Percentiles rank a stretch among this genome's conserved stretches.
These are phyloP conservation scores for Marasmius sp. DNA, from an alignment of 1,284 basidiomycete genomes.

Conservation along the genomic window DNA sequence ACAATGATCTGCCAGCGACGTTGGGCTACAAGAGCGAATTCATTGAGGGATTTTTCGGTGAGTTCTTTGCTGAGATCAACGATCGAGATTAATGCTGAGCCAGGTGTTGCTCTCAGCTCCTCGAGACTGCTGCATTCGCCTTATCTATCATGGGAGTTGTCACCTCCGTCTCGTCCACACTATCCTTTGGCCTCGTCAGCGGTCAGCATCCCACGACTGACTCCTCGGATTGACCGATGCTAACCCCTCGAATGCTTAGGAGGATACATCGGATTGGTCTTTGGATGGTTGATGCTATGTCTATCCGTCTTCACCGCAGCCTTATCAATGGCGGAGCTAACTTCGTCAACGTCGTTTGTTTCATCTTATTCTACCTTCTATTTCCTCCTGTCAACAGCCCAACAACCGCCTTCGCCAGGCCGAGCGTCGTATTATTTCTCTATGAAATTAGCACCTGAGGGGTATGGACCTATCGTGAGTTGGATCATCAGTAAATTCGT, in stretches of 20 bases:
- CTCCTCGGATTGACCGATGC: not conserved
- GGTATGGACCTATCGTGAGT: slow-evolving; percentile 60
- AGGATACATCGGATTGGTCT: slow-evolving; percentile 76
- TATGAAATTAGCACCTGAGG: slow-evolving; percentile 63
- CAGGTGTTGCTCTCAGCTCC: slow-evolving; percentile 34
- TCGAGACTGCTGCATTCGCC: slow-evolving; percentile 68
- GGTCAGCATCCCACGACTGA: slow-evolving; percentile 34
- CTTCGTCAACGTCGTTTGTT: slow-evolving; percentile 77
- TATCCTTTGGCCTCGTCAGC: slow-evolving; percentile 61
- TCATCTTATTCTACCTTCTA: not conserved
- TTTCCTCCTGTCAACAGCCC: not conserved
- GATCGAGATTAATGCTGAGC: not conserved
- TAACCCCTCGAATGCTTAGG: slow-evolving; percentile 33
- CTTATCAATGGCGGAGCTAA: slow-evolving; percentile 69
- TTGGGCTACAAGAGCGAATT: slow-evolving; percentile 79
- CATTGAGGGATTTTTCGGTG: slow-evolving; percentile 74
- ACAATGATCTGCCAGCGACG: slow-evolving; percentile 57
- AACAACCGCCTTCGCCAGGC: slow-evolving; percentile 35
- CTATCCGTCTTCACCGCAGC: slow-evolving; percentile 69
- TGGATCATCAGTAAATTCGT: slow-evolving; percentile 59
- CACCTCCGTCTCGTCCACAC: slow-evolving; percentile 66
- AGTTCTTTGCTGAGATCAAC: slow-evolving; percentile 17
- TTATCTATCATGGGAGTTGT: slow-evolving; percentile 78
- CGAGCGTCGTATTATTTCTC: slow-evolving; percentile 77
- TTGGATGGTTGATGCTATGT: slow-evolving; percentile 75